A percentile compares a stretch with the other conserved stretches of the same genome.
phyloP scores from a whole-genome alignment of 2,329 filamentous ascomycete species.

The Sordariomycetes sp. region DNA sequence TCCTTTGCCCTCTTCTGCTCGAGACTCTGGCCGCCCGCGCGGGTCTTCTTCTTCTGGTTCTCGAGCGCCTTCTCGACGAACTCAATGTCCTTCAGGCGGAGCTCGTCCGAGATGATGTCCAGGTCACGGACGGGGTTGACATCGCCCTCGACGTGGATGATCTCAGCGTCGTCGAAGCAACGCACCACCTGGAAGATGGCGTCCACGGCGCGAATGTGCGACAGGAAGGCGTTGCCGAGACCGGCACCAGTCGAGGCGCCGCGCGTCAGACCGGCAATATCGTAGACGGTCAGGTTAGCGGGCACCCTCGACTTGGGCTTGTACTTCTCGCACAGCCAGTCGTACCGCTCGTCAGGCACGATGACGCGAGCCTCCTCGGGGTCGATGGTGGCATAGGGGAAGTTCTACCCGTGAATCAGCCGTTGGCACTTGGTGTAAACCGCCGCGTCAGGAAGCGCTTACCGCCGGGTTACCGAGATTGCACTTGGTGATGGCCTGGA shows the following conservation, averaged over 20 bases:
- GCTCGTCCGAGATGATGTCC: conserved; percentile 91
- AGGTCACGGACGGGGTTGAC: conserved; percentile 91
- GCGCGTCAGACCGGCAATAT: conserved; percentile 92
- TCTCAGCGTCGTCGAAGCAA: conserved; percentile 97
- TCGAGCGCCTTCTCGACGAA: conserved; percentile 95
- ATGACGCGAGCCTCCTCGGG: conserved; percentile 96
- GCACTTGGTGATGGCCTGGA: conserved; percentile 99
- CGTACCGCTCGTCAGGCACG: conserved; percentile 89
- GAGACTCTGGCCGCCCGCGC: conserved; percentile 83
- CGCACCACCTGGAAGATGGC: conserved; percentile 96
- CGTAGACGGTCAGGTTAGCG: conserved; percentile 94
- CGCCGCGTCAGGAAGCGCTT: conserved; percentile 23
- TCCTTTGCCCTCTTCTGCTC: conserved; percentile 97
- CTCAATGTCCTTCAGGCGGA: conserved; percentile 96
- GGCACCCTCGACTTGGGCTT: conserved; percentile 96
- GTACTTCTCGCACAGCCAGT: conserved; percentile 94
- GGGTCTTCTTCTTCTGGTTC: conserved; percentile 83
- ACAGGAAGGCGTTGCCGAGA: conserved; percentile 95
- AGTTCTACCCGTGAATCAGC: conserved; percentile 49
- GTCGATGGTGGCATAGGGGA: conserved; percentile 97
- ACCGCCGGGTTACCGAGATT: conserved; percentile 92
- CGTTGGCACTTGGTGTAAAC: conserved; percentile 3
- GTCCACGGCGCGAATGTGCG: conserved; percentile 95
- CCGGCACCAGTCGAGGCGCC: conserved; percentile 95
- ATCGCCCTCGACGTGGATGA: conserved; percentile 98